Evolutionary conservation across 2,329 filamentous ascomycete species (phyloP), one percentile per base, ranked within the genome.

Genomic region (Fusarium longipes): DNA sequence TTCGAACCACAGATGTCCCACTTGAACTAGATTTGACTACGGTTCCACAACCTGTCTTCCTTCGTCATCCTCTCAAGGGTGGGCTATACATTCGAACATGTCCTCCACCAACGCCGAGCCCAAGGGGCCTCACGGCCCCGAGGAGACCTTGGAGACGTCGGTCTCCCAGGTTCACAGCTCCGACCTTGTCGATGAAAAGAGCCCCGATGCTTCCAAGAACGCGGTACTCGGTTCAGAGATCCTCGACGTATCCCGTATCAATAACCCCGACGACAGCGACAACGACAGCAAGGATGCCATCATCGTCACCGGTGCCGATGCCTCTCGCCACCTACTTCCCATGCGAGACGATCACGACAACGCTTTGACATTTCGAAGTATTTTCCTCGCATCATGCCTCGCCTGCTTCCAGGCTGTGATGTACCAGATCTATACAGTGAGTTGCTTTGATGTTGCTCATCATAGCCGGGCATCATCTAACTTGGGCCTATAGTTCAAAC

Each of bases 351-450:
- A 88, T 54, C 71, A 74, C n/a, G 82, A 87, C 27, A 73, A 74
- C 1, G 76, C 83, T 4, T 68, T 88, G 65, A 87, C 84, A 0
- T 84, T 87, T 58, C 83, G 86, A 36, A 81, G 82, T 49, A 59
- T 88, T 7, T 68, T 87, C 35, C 63, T 88, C 44, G 82, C 84
- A 3, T 82, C 83, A 1, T 65, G 73, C 4, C 78, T 87, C 6
- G 79, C 84, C 0, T 81, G 79, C 12, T 87, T 87, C 67, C 84
- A 86, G 64, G 82, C 84, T 24, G 81, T 84, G 40, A 85, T 87
- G 82, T 79, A 76, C 49, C 84, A 86, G 70, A 87, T 87, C 43
- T 87, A 87, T 65, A 73, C 71, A 15, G 84, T 86, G 57, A 72
- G 78, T n/a, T 9, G 1, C 22, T 12, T 8, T 20, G 8, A n/a